These are phyloP conservation scores for Cytospora schulzeri DNA, from an alignment of 2,329 filamentous ascomycete species.

Conservation along the genomic window DNA sequence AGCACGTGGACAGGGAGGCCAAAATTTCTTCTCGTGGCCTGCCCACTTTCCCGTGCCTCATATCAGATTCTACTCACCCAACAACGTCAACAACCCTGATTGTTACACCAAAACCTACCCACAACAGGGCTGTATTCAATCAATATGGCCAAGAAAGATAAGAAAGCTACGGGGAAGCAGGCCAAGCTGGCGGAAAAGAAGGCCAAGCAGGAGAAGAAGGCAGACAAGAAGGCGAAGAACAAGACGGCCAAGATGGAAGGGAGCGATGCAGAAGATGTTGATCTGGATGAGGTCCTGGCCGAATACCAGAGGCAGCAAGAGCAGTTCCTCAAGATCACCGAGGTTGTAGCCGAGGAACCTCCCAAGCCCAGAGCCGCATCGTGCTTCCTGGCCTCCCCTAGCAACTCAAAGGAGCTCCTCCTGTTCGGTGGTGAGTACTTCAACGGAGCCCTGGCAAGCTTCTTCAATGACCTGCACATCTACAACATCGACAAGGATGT, in stretches of 20 bases:
- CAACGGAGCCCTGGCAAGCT: conserved; percentile 82
- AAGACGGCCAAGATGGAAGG: conserved; percentile 73
- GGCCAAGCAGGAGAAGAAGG: conserved; percentile 84
- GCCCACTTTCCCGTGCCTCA: conserved; percentile 13
- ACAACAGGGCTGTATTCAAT: neutral
- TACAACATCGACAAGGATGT: conserved; percentile 82
- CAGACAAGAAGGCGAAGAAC: conserved; percentile 78
- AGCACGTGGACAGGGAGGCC: conserved; percentile 14
- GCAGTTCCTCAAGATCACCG: conserved; percentile 90
- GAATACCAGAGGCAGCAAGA: conserved; percentile 93
- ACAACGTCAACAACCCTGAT: neutral
- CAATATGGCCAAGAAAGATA: conserved; percentile 50
- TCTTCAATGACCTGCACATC: conserved; percentile 67
- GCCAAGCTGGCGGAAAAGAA: conserved; percentile 63
- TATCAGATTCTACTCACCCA: neutral
- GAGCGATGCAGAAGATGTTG: conserved; percentile 88
- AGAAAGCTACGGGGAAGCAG: conserved; percentile 46
- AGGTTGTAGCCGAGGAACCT: conserved; percentile 69
- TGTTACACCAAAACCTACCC: neutral
- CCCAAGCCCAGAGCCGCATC: conserved; percentile 79
- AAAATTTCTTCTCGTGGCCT: conserved; percentile 12
- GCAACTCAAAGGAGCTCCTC: conserved; percentile 84
- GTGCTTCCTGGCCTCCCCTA: conserved; percentile 81
- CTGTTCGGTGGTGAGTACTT: conserved; percentile 95
- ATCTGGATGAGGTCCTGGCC: conserved; percentile 89